A percentile compares a stretch with the other conserved stretches of the same genome.
Evolutionary conservation across 2,329 filamentous ascomycete species (phyloP).

Genomic region (Arthroderma sp.): DNA sequence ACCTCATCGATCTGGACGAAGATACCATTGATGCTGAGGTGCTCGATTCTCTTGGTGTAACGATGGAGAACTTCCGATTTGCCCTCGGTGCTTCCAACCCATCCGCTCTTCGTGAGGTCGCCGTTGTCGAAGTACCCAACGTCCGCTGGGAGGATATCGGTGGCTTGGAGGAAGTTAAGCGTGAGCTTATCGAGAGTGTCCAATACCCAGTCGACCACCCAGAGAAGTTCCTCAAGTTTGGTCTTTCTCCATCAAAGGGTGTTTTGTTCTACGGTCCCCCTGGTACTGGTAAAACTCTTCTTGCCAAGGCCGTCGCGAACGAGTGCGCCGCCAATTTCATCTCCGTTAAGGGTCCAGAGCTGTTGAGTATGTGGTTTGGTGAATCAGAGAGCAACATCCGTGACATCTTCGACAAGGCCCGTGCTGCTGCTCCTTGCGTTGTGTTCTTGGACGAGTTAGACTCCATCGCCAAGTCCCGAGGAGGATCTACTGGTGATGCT

Average conservation of each 20-base stretch:
- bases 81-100: conserved; percentile 97
- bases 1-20: conserved; percentile 95
- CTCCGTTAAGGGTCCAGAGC: conserved; percentile 94
- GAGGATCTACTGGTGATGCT: conserved; percentile 88
- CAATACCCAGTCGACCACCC: conserved; percentile 99
- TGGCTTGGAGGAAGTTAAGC: conserved; percentile 96
- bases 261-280: conserved; percentile 97
- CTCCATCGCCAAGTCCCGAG: conserved; percentile 98
- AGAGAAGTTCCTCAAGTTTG: conserved; percentile 99
- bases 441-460: conserved; percentile 98
- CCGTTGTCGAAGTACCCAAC: conserved; percentile 97
- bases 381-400: conserved; percentile 99
- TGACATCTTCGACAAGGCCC: conserved; percentile 99
- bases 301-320: conserved; percentile 98
- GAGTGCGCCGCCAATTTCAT: conserved; percentile 99
- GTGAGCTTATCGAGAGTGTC: conserved; percentile 96
- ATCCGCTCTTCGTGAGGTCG: conserved; percentile 94
- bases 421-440: conserved; percentile 91
- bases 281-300: conserved; percentile 99
- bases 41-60: conserved; percentile 92
- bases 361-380: conserved; percentile 99
- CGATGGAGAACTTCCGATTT: conserved; percentile 99
- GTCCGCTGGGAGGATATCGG: conserved; percentile 99
- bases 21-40: conserved; percentile 99
- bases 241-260: conserved; percentile 92